phyloP scores from a whole-genome alignment of 2,329 filamentous ascomycete genomes.

The Phaeosphaeriaceae sp. region DNA sequence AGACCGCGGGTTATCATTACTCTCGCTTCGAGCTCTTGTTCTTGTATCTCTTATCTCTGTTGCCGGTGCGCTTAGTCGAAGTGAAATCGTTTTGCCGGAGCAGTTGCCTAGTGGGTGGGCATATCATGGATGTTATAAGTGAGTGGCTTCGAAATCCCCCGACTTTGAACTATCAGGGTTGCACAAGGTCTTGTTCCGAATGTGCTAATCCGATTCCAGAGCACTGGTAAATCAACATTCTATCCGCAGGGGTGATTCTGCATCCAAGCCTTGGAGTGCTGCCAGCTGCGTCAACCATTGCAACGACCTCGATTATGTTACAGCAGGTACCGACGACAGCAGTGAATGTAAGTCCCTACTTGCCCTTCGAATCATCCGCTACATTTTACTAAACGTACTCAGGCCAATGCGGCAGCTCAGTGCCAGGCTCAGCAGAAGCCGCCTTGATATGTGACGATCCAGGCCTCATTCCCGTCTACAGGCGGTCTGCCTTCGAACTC shows the following conservation, averaged over 20 bases:
- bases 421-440: constrained; percentile 20
- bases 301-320: constrained; percentile 29
- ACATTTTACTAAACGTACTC: background rate
- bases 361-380: background rate
- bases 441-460: background rate
- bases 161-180: background rate
- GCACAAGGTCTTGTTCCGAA: background rate
- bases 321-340: constrained; percentile 44
- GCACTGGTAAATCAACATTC: constrained; percentile 22
- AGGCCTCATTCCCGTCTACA: background rate
- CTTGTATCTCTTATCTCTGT: background rate
- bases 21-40: background rate
- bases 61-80: background rate
- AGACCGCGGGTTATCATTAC: background rate
- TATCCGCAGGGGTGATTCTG: constrained; percentile 16
- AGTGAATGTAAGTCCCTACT: constrained; percentile 27
- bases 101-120: constrained; percentile 22
- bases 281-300: constrained; percentile 39
- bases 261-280: constrained; percentile 32
- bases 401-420: constrained; percentile 40
- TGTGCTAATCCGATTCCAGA: constrained; percentile 6
- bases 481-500: background rate
- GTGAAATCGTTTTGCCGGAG: background rate
- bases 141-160: constrained; percentile 8
- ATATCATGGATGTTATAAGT: constrained; percentile 40